Conservation (phyloP, 257 asterid genomes). For the Solanum piurae region DNA sequence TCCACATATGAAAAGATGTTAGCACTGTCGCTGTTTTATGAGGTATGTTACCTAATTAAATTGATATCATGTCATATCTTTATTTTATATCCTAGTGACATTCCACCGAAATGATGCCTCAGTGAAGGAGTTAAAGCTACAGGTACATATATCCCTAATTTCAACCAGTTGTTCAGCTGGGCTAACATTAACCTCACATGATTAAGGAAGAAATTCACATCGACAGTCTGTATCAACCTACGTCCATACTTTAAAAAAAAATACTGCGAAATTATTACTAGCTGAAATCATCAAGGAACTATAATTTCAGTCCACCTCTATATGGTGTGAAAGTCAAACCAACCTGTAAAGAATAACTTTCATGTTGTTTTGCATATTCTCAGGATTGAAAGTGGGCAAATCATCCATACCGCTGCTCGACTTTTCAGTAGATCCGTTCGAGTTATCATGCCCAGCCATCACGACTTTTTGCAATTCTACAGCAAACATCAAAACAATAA, state of each 20-base stretch:
- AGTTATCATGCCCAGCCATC: conserved; percentile 49
- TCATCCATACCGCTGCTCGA: conserved; percentile 40
- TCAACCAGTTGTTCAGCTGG: neutral
- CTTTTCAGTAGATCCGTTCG: conserved; percentile 31
- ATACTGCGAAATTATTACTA: neutral
- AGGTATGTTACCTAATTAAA: neutral
- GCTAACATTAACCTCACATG: neutral
- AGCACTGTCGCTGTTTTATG: neutral
- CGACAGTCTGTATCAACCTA: neutral
- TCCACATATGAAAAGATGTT: neutral
- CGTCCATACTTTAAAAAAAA: neutral
- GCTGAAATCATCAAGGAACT: neutral
- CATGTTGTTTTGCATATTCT: conserved; percentile 62
- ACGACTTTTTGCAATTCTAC: conserved; percentile 5
- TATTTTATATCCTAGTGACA: neutral
- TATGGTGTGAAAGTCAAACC: neutral
- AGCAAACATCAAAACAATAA: neutral
- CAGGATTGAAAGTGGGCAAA: conserved; percentile 57
- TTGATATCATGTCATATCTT: neutral
- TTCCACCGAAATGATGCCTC: neutral
- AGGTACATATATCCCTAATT: neutral
- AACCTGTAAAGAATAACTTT: conserved; percentile 66
- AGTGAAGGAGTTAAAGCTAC: neutral
- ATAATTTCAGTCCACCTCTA: neutral
- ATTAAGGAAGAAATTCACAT: neutral